These are phyloP conservation scores for Colletotrichum godetiae DNA, from an alignment of 2,329 filamentous ascomycete genomes.

Conservation along the genomic window DNA sequence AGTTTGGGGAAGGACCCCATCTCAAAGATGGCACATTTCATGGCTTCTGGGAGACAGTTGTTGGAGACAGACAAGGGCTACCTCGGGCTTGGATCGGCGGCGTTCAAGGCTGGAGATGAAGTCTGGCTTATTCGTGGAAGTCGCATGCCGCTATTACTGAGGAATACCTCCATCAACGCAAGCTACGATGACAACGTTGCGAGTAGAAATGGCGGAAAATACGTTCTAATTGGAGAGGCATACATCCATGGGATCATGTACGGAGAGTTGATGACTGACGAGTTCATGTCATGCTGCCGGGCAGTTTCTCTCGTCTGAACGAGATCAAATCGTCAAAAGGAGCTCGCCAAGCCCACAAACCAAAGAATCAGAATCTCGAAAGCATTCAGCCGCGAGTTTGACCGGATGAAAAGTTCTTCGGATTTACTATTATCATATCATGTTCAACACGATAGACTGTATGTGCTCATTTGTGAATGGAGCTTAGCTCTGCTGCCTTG, in stretches of 20 bases:
- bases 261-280: neutral
- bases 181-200: too few relatives aligned
- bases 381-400: too few relatives aligned
- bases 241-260: slow-evolving; percentile 25
- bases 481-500: too few relatives aligned
- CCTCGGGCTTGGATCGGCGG: neutral
- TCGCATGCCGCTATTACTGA: slow-evolving; percentile 14
- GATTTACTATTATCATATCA: too few relatives aligned
- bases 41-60: neutral
- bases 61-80: neutral
- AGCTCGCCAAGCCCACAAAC: too few relatives aligned
- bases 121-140: slow-evolving; percentile 21
- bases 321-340: too few relatives aligned
- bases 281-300: neutral
- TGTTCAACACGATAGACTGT: too few relatives aligned
- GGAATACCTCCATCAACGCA: neutral
- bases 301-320: neutral
- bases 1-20: neutral
- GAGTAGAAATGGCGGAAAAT: neutral
- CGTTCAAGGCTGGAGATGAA: neutral
- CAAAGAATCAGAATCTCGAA: too few relatives aligned
- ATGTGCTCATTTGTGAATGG: too few relatives aligned
- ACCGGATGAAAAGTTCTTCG: too few relatives aligned
- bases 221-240: slow-evolving; percentile 5
- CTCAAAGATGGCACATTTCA: slow-evolving; percentile 4